These are phyloP conservation scores for Tilletia walkeri DNA, from an alignment of 1,284 basidiomycete genomes.

Conservation along the genomic window DNA sequence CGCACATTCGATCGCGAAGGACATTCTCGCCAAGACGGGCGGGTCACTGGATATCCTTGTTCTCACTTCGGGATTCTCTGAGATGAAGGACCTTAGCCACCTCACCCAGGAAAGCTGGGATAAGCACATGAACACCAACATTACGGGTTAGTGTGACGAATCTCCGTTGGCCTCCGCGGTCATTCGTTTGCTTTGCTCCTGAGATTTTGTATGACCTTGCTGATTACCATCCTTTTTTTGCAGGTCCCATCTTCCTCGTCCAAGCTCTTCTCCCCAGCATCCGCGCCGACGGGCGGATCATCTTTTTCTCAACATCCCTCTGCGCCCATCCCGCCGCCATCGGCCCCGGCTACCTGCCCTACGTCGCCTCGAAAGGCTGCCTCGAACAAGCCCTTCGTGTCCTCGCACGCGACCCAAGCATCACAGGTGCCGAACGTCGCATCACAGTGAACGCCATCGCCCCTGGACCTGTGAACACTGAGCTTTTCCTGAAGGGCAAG, in stretches of 20 bases:
- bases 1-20: neutral
- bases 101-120: neutral
- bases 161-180: neutral
- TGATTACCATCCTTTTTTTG: no score
- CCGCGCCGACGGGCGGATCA: conserved; percentile 1
- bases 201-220: no score
- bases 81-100: neutral
- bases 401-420: conserved; percentile 6
- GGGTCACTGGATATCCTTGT: neutral
- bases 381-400: neutral
- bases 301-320: conserved; percentile 6
- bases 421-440: conserved; percentile 8
- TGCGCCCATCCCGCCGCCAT: neutral
- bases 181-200: no score
- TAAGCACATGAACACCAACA: conserved; percentile 6
- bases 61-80: neutral
- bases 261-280: conserved; percentile 5
- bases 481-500: neutral
- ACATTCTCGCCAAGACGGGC: conserved; percentile 2
- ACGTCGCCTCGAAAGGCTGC: neutral
- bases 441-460: conserved; percentile 2
- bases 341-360: neutral
- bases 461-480: neutral
- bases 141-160: neutral
- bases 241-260: conserved; percentile 10